Evolutionary conservation across 306 rosid genomes (phyloP).

Genomic region (Cicer cuneatum): DNA sequence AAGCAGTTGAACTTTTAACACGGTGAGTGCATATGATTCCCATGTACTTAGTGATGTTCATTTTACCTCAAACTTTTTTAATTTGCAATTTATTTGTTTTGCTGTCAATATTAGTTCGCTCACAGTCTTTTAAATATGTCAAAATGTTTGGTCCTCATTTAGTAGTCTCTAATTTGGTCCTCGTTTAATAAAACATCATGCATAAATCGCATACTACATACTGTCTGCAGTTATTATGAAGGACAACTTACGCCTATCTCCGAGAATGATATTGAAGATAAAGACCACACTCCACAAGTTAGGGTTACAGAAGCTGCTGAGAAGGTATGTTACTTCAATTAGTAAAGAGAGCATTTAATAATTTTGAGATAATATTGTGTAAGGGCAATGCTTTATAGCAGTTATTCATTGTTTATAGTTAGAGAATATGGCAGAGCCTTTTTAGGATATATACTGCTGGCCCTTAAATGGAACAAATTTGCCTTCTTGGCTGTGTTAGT

Average conservation of each 20-base stretch:
- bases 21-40: constrained; percentile 65
- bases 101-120: background rate
- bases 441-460: background rate
- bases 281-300: constrained; percentile 51
- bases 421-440: background rate
- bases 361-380: constrained; percentile 11
- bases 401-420: constrained; percentile 15
- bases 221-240: constrained; percentile 80
- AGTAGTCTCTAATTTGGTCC: background rate
- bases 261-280: constrained; percentile 67
- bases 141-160: background rate
- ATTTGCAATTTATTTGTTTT: constrained; percentile 23
- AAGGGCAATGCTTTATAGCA: constrained; percentile 11
- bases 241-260: constrained; percentile 85
- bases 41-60: constrained; percentile 34
- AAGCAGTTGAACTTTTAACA: constrained; percentile 90
- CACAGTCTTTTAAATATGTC: background rate
- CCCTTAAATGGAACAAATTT: background rate
- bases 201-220: constrained; percentile 24
- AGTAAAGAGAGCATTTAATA: background rate
- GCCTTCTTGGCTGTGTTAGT: background rate
- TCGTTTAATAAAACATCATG: constrained; percentile 2
- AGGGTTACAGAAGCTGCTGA: constrained; percentile 87
- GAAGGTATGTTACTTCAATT: constrained; percentile 54
- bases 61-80: constrained; percentile 9